Conservation (phyloP, 139 green algal genomes). For the Asterochloris sp. region DNA sequence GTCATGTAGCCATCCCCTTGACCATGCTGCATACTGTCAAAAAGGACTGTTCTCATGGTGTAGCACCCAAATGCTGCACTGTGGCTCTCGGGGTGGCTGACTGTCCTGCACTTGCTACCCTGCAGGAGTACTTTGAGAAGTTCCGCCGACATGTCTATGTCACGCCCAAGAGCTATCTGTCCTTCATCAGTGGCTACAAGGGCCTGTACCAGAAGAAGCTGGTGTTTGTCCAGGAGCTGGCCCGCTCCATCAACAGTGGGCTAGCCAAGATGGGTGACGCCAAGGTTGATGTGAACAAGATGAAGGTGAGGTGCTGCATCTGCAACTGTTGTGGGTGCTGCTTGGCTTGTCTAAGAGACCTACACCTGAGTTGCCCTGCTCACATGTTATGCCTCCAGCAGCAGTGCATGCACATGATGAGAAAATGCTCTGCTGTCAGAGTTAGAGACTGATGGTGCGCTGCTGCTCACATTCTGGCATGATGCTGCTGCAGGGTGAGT, state of each 20-base stretch:
- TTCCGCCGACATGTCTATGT: slow-evolving; percentile 89
- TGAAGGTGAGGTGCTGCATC: slow-evolving; percentile 52
- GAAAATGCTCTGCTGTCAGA: not conserved
- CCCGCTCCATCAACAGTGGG: slow-evolving; percentile 65
- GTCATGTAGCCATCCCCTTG: not conserved
- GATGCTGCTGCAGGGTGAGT: slow-evolving; percentile 69
- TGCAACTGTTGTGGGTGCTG: too few species aligned
- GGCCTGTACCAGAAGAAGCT: slow-evolving; percentile 82
- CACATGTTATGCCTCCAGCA: not conserved
- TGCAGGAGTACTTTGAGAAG: slow-evolving; percentile 83
- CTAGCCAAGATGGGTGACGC: slow-evolving; percentile 92
- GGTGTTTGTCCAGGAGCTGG: slow-evolving; percentile 39
- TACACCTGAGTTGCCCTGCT: not conserved
- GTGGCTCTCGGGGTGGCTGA: not conserved
- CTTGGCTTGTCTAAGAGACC: too few species aligned
- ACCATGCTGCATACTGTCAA: not conserved
- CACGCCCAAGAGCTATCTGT: slow-evolving; percentile 91
- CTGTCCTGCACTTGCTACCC: not conserved
- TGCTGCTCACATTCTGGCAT: not conserved
- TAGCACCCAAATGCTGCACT: not conserved
- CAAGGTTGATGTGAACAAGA: slow-evolving; percentile 87
- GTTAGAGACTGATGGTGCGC: too few species aligned
- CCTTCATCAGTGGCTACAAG: slow-evolving; percentile 90
- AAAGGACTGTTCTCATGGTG: not conserved
- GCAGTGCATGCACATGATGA: not conserved